A percentile compares a stretch with the other conserved stretches of the same genome.
These are phyloP conservation scores for Hexamita inflata DNA, from an alignment of 208 protist genomes.

Conservation along the genomic window DNA sequence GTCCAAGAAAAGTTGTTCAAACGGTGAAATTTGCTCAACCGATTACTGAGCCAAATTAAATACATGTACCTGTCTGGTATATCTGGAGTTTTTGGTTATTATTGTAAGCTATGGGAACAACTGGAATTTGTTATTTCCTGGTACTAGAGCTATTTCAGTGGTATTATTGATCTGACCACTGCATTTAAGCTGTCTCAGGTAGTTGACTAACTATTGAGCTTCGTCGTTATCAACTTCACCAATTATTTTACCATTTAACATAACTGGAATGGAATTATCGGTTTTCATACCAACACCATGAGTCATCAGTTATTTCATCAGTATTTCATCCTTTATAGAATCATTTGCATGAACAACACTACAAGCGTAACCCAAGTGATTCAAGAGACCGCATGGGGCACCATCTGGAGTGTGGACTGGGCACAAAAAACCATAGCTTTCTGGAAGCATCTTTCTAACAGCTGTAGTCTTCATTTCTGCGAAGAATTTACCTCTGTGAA, in stretches of 20 bases:
- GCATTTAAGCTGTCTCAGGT: background rate
- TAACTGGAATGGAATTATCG: slow-evolving; percentile 30
- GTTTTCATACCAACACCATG: background rate
- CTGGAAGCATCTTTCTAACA: slow-evolving; percentile 90
- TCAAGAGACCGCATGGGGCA: slow-evolving; percentile 94
- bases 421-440: slow-evolving; percentile 97
- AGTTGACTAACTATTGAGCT: background rate
- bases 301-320: background rate
- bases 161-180: background rate
- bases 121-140: background rate
- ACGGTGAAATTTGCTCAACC: slow-evolving; percentile 68
- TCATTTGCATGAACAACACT: background rate
- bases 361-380: slow-evolving; percentile 70
- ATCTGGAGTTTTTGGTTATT: background rate
- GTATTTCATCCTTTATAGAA: background rate
- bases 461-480: slow-evolving; percentile 68
- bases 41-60: background rate
- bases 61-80: background rate
- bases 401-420: slow-evolving; percentile 99
- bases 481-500: slow-evolving; percentile 87
- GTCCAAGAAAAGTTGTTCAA: slow-evolving; percentile 90
- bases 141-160: slow-evolving; percentile 2
- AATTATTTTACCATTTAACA: slow-evolving; percentile 46
- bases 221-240: slow-evolving; percentile 26
- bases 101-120: background rate